These are phyloP conservation scores for Neurospora crassa DNA, from an alignment of 2,329 filamentous ascomycete species.

Conservation along the genomic window DNA sequence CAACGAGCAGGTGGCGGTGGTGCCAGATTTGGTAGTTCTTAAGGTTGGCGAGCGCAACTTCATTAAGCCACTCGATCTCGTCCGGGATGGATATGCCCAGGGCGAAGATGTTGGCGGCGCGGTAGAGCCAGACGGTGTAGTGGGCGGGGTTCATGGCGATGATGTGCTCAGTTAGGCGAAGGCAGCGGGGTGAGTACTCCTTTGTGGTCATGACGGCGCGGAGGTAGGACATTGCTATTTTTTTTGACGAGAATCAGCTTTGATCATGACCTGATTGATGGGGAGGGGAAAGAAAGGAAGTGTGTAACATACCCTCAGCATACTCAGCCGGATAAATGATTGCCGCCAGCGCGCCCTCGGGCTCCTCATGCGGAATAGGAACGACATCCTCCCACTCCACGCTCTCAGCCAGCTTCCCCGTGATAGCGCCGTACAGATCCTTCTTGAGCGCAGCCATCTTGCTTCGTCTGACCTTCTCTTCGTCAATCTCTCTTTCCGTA, in stretches of 20 bases:
- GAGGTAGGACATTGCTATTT: slow-evolving; percentile 71
- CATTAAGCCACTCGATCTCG: slow-evolving; percentile 81
- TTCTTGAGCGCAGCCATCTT: slow-evolving; percentile 42
- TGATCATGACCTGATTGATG: not conserved
- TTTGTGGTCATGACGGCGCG: slow-evolving; percentile 85
- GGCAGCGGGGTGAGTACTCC: slow-evolving; percentile 69
- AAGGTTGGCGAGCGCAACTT: slow-evolving; percentile 69
- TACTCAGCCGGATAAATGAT: slow-evolving; percentile 91
- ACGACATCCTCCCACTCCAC: slow-evolving; percentile 76
- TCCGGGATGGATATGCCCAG: slow-evolving; percentile 55
- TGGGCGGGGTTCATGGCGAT: slow-evolving; percentile 92
- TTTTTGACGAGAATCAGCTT: not conserved
- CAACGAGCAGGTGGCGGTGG: slow-evolving; percentile 56
- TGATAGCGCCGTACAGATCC: slow-evolving; percentile 43
- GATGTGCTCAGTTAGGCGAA: slow-evolving; percentile 78
- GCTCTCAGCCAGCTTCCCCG: slow-evolving; percentile 50
- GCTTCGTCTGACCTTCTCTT: slow-evolving; percentile 36
- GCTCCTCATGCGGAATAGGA: slow-evolving; percentile 77
- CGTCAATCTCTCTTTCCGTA: slow-evolving; percentile 30
- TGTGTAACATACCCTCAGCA: slow-evolving; percentile 51
- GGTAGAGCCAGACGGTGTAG: slow-evolving; percentile 98
- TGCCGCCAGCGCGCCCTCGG: slow-evolving; percentile 73
- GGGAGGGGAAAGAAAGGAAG: not conserved
- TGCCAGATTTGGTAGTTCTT: slow-evolving; percentile 99
- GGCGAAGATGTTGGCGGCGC: slow-evolving; percentile 65